Base-by-base conservation (phyloP, 1,284 basidiomycete species). In the Anthracocystis setariae region DNA sequence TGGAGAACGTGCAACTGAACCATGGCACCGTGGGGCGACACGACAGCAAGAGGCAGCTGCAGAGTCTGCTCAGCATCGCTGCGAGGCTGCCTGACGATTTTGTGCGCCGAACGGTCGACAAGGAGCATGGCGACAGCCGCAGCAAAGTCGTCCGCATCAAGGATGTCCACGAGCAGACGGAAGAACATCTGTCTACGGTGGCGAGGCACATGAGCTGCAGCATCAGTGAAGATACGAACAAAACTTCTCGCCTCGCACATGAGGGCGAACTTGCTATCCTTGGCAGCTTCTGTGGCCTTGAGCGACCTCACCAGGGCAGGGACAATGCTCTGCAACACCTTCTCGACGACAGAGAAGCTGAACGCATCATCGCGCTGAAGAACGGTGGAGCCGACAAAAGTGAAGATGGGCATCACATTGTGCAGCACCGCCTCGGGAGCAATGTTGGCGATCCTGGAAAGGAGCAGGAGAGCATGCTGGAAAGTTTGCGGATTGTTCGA, bases 371-470 rank as follows among this genome's bases (percentile, higher is more conserved):
- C 96, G 44, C 94, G 88, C 82, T 97, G 94, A 85, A 98, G 91
- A 21, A 98, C 90, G 62, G 93, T 93, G 8, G 93, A 92, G 25
- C 96, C 95, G 90, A 98, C 97, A 85, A 98, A 98, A 0, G 95
- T 98, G 85, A 99, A 98, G 58, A 99, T 91, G 7, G 96, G 94
- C 93, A 98, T 98, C 63, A 97, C 88, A 77, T 96, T 94, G 82
- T 93, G 93, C 27, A 98, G 86, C 15, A 96, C 92, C 8, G 92
- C 90, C 61, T 95, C 93, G 0, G 94, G 94, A 0, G 91, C 90
- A 43, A 98, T 86, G 29, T 89, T 88, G 1, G 93, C 92, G 49
- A 98, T 85, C 66, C 87, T 90, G 3, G 93, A 90, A 83, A 97
- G 90, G 25, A 98, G 87, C n/a, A 97, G 86, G 3, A 98, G 86